Conservation (phyloP, 352 stramenopile species). For the Pythium pyrilobum region DNA sequence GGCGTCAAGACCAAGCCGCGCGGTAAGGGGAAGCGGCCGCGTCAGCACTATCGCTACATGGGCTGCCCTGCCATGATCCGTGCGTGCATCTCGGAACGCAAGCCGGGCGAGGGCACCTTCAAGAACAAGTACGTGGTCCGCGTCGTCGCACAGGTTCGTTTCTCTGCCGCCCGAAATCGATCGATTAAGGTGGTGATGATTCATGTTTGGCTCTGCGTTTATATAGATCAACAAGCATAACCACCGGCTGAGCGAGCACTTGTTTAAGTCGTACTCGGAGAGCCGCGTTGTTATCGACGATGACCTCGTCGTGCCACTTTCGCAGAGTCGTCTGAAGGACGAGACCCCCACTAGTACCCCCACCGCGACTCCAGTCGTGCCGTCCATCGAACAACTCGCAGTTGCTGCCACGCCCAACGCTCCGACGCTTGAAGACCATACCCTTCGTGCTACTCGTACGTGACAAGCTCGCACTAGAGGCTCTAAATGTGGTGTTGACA, state of each 20-base stretch:
- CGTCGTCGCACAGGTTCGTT: conserved; percentile 60
- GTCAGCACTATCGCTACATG: conserved; percentile 83
- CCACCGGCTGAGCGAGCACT: conserved; percentile 76
- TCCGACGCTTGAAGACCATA: conserved; percentile 45
- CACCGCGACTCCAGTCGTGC: conserved; percentile 1
- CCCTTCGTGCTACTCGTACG: conserved; percentile 48
- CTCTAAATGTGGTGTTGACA: neutral
- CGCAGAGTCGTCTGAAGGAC: conserved; percentile 43
- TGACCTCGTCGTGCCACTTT: conserved; percentile 51
- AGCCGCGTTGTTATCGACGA: conserved; percentile 84
- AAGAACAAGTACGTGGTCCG: conserved; percentile 83
- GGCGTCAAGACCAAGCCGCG: conserved; percentile 81
- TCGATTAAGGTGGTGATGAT: no score
- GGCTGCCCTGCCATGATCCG: conserved; percentile 80
- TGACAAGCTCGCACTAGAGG: neutral
- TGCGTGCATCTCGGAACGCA: conserved; percentile 75
- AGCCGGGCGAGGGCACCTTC: conserved; percentile 39
- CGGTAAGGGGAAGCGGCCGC: conserved; percentile 71
- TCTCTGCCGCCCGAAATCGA: no score
- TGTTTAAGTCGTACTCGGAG: conserved; percentile 86
- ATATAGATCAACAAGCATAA: conserved; percentile 82
- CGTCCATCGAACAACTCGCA: conserved; percentile 9
- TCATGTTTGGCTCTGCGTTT: no score
- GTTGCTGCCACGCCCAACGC: conserved; percentile 17
- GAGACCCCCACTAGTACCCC: conserved; percentile 18